Conservation (phyloP, 1,284 basidiomycete species). For the Erythrobasidium hasegawianum region DNA sequence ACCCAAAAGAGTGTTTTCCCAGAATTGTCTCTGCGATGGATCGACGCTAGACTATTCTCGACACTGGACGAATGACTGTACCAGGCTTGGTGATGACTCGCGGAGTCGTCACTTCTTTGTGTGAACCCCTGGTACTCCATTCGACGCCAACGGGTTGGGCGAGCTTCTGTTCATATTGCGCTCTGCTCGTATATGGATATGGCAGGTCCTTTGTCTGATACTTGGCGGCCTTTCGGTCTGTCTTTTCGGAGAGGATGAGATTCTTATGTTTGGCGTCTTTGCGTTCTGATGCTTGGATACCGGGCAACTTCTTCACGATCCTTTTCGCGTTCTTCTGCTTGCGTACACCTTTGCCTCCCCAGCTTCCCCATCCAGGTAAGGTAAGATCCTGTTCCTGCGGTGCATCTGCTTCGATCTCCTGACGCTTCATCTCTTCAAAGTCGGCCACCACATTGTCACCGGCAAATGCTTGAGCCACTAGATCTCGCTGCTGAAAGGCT, state of each 20-base stretch:
- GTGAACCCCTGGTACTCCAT: conserved; percentile 87
- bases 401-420: conserved; percentile 75
- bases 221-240: conserved; percentile 86
- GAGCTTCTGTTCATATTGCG: conserved; percentile 82
- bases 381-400: conserved; percentile 80
- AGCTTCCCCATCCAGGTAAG: conserved; percentile 92
- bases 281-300: conserved; percentile 70
- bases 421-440: conserved; percentile 76
- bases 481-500: conserved; percentile 77
- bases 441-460: conserved; percentile 84
- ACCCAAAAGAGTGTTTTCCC: no score
- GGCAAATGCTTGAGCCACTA: conserved; percentile 91
- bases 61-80: conserved; percentile 42
- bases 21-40: no score
- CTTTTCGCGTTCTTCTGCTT: conserved; percentile 53
- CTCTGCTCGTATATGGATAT: conserved; percentile 84
- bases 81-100: conserved; percentile 71
- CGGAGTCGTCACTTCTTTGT: conserved; percentile 78
- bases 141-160: conserved; percentile 76
- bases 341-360: conserved; percentile 73
- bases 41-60: neutral
- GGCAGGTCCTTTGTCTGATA: conserved; percentile 86
- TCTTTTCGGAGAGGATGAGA: conserved; percentile 89
- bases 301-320: conserved; percentile 73
- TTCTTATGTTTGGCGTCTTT: conserved; percentile 78